Evolutionary conservation across 1,284 basidiomycete genomes (phyloP).

Genomic region (Lentinula novae-zelandiae): DNA sequence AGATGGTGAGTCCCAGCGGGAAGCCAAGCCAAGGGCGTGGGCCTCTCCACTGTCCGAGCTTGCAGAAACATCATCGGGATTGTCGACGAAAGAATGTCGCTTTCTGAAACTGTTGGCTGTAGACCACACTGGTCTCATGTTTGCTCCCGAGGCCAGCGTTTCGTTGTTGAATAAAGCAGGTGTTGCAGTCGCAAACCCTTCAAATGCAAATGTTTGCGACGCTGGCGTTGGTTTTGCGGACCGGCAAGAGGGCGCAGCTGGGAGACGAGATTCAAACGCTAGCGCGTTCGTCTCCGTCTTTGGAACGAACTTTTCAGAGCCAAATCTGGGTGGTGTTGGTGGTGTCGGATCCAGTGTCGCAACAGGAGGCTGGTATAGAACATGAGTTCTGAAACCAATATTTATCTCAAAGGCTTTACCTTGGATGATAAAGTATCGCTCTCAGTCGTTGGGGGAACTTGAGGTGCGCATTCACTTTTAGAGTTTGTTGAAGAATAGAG

Average conservation of each 20-base stretch:
- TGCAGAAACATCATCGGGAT: background rate
- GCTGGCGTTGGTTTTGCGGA: background rate
- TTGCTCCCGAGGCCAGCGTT: constrained; percentile 3
- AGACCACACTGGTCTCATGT: constrained; percentile 8
- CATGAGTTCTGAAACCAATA: background rate
- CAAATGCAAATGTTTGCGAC: background rate
- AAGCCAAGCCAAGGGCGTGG: background rate
- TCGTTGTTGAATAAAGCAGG: background rate
- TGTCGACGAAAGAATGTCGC: constrained; percentile 1
- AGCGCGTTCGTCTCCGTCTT: too few species aligned
- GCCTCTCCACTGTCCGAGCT: background rate
- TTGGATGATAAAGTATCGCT: background rate
- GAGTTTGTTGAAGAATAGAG: too few species aligned
- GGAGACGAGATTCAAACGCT: too few species aligned
- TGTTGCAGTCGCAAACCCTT: background rate
- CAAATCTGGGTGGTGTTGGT: too few species aligned
- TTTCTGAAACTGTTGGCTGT: constrained; percentile 3
- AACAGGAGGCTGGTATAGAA: background rate
- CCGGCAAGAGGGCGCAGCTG: too few species aligned
- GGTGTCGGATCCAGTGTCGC: background rate
- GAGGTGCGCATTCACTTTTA: background rate
- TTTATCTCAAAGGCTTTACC: background rate
- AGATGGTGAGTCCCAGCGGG: background rate
- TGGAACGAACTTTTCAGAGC: too few species aligned
- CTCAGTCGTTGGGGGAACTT: background rate